Evolutionary conservation across 2,329 filamentous ascomycete species (phyloP), one percentile per base, ranked within the genome.

Genomic region (Botryosphaeria agaves): DNA sequence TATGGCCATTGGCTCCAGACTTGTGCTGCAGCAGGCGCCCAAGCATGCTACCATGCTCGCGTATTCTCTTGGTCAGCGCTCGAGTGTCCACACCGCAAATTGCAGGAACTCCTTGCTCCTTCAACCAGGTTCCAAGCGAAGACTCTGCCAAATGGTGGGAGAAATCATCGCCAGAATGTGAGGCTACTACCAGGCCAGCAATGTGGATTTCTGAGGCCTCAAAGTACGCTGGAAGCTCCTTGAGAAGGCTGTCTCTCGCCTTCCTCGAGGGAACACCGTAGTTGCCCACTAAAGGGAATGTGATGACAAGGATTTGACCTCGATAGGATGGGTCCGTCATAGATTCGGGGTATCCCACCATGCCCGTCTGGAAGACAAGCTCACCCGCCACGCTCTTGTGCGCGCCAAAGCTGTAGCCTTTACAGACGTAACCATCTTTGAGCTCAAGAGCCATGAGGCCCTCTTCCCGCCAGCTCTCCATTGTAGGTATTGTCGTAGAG

Each of bases 291-390:
- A 95, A 66, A 35, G 87, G 89, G 55, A 93, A 94, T 32, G 87
- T 98, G 48, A 95, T 75, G 56, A 95, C 85, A 44, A 98, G 69
- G 45, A 98, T 93, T 62, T 98, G 87, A 38, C 81, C 81, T 29
- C 79, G 76, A 58, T 89, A 87, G 29, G 81, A 87, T 41, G 81
- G 81, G 51, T 89, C 81, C 36, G 81, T 87, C 45, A 89, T 68
- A 28, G 78, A 91, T 65, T 98, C 89, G 25, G 89, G 85, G 55
- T 98, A 98, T 49, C 89, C 89, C 45, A 95, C 89, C 85, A 95
- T 93, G 57, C 89, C 89, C 34, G 89, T 98, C 69, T 95, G 87
- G 64, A 98, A 98, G 59, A 98, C 89, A 53, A 98, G 68, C 66
- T 98, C 89, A 55, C 89, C 89, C 41, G 87, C 80, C 48, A 91